A percentile compares a stretch with the other conserved stretches of the same genome.
Evolutionary conservation across 176 grass and related monocot species (phyloP).

Genomic region (Oropetium thomaeum): DNA sequence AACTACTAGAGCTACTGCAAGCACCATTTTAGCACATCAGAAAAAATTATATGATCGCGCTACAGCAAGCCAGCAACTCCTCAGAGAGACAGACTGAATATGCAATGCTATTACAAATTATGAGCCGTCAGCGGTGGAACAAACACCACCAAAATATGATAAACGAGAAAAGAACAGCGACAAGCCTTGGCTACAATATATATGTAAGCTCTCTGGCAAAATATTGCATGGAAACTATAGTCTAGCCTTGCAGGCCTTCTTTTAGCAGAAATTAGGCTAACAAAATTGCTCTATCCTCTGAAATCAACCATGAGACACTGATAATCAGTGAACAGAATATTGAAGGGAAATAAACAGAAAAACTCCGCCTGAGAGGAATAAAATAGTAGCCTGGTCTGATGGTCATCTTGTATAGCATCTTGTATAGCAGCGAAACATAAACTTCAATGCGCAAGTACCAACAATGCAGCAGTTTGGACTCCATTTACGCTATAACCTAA

Average conservation of each 20-base stretch:
- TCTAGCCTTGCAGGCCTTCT: not conserved
- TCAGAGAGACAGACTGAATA: not conserved
- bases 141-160: no score
- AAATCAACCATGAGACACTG: not conserved
- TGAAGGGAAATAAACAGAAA: not conserved
- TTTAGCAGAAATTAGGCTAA: not conserved
- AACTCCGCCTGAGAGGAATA: not conserved
- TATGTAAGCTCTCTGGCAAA: not conserved
- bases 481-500: conserved; percentile 40
- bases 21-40: not conserved
- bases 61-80: not conserved
- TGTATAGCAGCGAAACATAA: not conserved
- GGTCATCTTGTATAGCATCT: not conserved
- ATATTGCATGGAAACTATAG: conserved; percentile 7
- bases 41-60: not conserved
- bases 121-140: not conserved
- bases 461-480: not conserved
- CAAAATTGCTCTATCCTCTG: conserved; percentile 22
- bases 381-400: not conserved
- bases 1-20: not conserved
- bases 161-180: not conserved
- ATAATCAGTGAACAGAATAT: not conserved
- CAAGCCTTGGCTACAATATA: not conserved
- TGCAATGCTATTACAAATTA: conserved; percentile 17
- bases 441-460: not conserved